phyloP scores from a whole-genome alignment of 2,329 filamentous ascomycete genomes.

The Exophiala phaeomuriformis region DNA sequence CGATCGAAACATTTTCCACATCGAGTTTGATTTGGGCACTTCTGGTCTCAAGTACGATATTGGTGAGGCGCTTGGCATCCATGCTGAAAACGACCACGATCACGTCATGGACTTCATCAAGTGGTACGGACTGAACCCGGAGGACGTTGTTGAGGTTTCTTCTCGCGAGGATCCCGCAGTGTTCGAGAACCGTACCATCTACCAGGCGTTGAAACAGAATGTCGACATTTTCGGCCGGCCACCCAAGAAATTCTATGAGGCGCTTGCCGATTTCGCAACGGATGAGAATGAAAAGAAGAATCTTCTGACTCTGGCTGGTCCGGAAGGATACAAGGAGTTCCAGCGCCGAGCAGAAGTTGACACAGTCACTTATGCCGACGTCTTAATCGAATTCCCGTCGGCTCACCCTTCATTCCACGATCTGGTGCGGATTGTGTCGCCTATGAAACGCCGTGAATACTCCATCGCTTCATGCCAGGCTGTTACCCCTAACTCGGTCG shows the following conservation, averaged over 20 bases:
- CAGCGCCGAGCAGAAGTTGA: constrained; percentile 88
- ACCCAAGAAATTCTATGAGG: constrained; percentile 96
- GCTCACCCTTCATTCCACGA: constrained; percentile 85
- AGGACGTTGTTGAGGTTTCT: constrained; percentile 84
- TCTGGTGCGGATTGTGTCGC: constrained; percentile 75
- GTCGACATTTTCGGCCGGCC: constrained; percentile 95
- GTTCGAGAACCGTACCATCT: constrained; percentile 82
- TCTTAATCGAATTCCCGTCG: constrained; percentile 81
- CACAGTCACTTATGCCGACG: constrained; percentile 81
- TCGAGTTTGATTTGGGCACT: constrained; percentile 90
- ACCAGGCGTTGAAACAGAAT: constrained; percentile 85
- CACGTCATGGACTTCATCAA: constrained; percentile 80
- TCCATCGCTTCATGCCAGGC: constrained; percentile 98
- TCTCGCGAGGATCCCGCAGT: constrained; percentile 68
- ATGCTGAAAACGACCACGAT: constrained; percentile 80
- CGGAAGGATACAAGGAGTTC: constrained; percentile 80
- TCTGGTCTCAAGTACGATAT: constrained; percentile 95
- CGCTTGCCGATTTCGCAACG: constrained; percentile 74
- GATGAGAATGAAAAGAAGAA: constrained; percentile 76
- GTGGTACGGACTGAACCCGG: constrained; percentile 75
- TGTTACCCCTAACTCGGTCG: constrained; percentile 80
- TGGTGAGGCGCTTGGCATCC: constrained; percentile 91
- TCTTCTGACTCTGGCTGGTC: constrained; percentile 66
- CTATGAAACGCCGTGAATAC: constrained; percentile 95
- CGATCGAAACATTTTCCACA: constrained; percentile 99